Base-by-base conservation (phyloP, 306 rosid species). In the Coriaria nepalensis region DNA sequence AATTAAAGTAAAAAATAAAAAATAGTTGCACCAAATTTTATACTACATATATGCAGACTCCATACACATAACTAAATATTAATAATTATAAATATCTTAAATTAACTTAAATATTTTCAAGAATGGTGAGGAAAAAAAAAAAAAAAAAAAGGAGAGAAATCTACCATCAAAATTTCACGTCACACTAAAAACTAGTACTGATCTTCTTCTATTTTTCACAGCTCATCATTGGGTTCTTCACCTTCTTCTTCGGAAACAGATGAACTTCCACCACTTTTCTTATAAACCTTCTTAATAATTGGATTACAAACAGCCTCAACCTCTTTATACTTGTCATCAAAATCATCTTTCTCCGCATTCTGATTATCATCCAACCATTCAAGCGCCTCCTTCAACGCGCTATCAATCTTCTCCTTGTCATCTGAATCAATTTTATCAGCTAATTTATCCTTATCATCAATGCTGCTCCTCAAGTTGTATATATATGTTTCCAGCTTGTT, bases 361-460 rank as follows among this genome's bases (percentile, higher is more conserved):
- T 60, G 77, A 57, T 66, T 73, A 8, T 73, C 77, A 40, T 73
- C 79, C 9, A 77, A 13, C 75, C 84, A 73, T n/a, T 73, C 80
- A 12, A 69, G 68, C 35, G 62, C 60, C 43, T 73, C 74, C 55
- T 63, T 69, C 56, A 77, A 13, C 0, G 69, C 9, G 13, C 15
- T 60, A 51, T 73, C 74, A 10, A 77, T 60, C 62, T 47, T 72
- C 42, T 75, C 75, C 65, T 62, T 79, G 47, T 75, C 87, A 4
- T 68, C 70, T 0, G 68, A 39, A n/a, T 75, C 70, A 0, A 79
- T 62, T 66, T 72, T 79, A 7, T 74, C 78, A 0, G 71, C 70
- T 2, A 70, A 63, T 45, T 68, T 65, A 52, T 73, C 79, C 41
- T 57, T 69, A 33, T 70, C 80, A 40, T 34, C 49, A 9, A 78